These are phyloP conservation scores for Rhizoclosmatium sp. DNA, from an alignment of 192 early-diverging fungal species.

Conservation along the genomic window DNA sequence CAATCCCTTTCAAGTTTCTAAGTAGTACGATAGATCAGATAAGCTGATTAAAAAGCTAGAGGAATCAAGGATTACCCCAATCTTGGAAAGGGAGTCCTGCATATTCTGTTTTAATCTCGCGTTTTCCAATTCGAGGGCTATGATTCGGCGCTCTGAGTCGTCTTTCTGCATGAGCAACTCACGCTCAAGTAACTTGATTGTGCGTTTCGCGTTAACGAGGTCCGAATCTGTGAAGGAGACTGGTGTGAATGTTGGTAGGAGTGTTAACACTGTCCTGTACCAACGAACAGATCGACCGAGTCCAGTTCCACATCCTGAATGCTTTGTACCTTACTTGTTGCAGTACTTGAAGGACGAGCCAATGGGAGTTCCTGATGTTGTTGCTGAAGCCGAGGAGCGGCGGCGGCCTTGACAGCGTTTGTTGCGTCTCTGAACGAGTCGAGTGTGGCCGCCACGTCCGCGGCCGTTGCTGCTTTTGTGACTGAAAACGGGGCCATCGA, in stretches of 20 bases:
- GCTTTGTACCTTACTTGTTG: not conserved
- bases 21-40: too few relatives aligned
- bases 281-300: not conserved
- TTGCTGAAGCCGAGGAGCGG: not conserved
- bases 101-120: not conserved
- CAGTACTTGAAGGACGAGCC: not conserved
- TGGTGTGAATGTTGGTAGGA: too few relatives aligned
- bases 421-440: not conserved
- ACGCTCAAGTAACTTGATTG: slow-evolving; percentile 24
- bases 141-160: not conserved
- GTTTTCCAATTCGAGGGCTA: slow-evolving; percentile 2
- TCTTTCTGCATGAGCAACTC: not conserved
- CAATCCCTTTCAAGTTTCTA: slow-evolving; percentile 24
- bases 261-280: too few relatives aligned
- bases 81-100: not conserved
- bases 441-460: not conserved
- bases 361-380: not conserved
- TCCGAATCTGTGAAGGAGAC: slow-evolving; percentile 5
- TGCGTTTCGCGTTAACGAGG: not conserved
- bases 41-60: too few relatives aligned
- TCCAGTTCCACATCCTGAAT: not conserved
- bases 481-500: not conserved
- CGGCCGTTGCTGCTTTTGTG: not conserved
- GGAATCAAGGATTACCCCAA: not conserved
- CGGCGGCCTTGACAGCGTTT: not conserved